Evolutionary conservation across 1,284 basidiomycete species (phyloP), one percentile per base, ranked within the genome.

Genomic region (Prillingera fragicola): DNA sequence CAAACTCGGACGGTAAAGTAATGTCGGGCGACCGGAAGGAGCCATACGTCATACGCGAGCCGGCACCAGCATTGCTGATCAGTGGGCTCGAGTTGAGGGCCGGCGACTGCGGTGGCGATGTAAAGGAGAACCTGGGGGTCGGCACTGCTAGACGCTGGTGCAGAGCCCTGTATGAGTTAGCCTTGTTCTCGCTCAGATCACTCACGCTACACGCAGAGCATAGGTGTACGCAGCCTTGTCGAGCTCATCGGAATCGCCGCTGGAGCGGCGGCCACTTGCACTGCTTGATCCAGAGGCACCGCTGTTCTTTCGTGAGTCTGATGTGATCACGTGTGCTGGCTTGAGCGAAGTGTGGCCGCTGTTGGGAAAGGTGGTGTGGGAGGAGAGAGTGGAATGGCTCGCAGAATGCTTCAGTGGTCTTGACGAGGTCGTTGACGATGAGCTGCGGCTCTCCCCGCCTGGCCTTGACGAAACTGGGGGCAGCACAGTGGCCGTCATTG

Each of bases 201-300:
- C 67, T 59, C 39, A 68, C 68, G 68, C 68, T 8, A 69, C 62
- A 25, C 63, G 56, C 23, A 71, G 52, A 5, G 67, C 62, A 43
- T 63, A 69, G n/a, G 48, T 41, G 39, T 71, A 71, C 3, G 62
- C 64, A 42, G 55, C 37, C 33, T 54, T 50, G 40, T 70, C 67
- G 12, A 69, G 29, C 40, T 70, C 68, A 21, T 69, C 63, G 34
- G 33, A 10, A 27, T 49, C 27, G 3, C 50, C 46, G 22, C 34
- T 3, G 39, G 15, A 4, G 19, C 21, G 13, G 28, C 21, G n/a
- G n/a, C n/a, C n/a, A n/a, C n/a, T n/a, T n/a, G n/a, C n/a, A n/a
- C n/a, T n/a, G n/a, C n/a, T n/a, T n/a, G n/a, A n/a, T n/a, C n/a
- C n/a, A n/a, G n/a, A n/a, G n/a, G n/a, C n/a, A n/a, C n/a, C n/a